These are phyloP conservation scores for Schoenoplectus triqueter DNA, from an alignment of 202 grass and related monocot genomes.

Conservation along the genomic window DNA sequence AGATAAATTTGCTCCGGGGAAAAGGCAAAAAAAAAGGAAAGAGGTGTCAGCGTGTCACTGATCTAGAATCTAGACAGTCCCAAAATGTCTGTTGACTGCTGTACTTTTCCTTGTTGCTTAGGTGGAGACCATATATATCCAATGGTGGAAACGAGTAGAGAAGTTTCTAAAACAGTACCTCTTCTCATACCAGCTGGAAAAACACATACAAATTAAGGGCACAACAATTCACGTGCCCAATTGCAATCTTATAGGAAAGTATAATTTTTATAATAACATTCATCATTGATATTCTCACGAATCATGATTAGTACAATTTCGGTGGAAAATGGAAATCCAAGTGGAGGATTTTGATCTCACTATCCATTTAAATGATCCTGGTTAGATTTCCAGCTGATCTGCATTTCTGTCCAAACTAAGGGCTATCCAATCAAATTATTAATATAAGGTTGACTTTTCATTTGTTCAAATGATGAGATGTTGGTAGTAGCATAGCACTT, in stretches of 20 bases:
- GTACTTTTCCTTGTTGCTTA: conserved; percentile 20
- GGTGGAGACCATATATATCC: conserved; percentile 8
- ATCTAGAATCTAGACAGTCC: background rate
- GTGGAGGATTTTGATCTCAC: background rate
- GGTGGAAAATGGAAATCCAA: background rate
- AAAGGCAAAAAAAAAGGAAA: background rate
- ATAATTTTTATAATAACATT: background rate
- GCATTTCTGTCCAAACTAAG: background rate
- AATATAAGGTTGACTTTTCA: background rate
- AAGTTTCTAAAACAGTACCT: background rate
- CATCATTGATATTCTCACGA: conserved; percentile 1
- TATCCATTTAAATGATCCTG: background rate
- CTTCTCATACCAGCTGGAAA: background rate
- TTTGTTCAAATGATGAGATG: conserved; percentile 13
- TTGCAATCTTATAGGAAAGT: background rate
- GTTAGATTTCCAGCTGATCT: background rate
- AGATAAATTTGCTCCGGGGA: background rate
- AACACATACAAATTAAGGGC: background rate
- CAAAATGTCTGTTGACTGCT: background rate
- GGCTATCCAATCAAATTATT: background rate
- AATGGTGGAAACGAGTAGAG: background rate
- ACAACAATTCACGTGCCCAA: conserved; percentile 9
- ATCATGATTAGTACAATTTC: background rate
- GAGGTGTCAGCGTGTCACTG: background rate
- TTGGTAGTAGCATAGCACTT: background rate